phyloP scores from a whole-genome alignment of 2,329 filamentous ascomycete species.

The Cordyceps farinosa region DNA sequence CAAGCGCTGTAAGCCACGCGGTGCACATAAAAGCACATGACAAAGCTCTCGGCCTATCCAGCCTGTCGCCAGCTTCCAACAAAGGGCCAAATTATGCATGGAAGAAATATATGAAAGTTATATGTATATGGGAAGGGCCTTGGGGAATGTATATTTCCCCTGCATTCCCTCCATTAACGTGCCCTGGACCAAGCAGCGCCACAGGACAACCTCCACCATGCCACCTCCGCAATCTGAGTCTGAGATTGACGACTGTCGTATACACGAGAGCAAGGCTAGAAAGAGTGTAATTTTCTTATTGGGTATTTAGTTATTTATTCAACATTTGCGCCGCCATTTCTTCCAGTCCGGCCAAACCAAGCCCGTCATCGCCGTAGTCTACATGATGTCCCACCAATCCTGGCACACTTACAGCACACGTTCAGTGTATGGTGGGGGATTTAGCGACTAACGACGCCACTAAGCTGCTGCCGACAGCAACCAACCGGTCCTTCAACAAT shows the following conservation, averaged over 20 bases:
- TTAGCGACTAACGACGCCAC: slow-evolving; percentile 9
- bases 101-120: background rate
- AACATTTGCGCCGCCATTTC: too few species aligned
- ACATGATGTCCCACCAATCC: background rate
- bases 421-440: background rate
- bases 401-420: background rate
- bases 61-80: background rate
- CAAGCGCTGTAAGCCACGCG: background rate
- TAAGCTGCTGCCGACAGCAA: background rate
- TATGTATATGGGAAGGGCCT: too few species aligned
- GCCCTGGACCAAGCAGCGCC: too few species aligned
- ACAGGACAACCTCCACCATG: too few species aligned
- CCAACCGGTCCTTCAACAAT: background rate
- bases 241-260: background rate
- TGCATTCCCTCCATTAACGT: too few species aligned
- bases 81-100: background rate
- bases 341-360: background rate
- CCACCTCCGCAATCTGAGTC: background rate
- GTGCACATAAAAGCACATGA: background rate
- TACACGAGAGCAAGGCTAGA: background rate
- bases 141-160: too few species aligned
- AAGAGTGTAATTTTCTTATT: background rate
- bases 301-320: too few species aligned
- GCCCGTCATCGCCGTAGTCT: background rate
- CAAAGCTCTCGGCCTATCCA: background rate